phyloP scores from a whole-genome alignment of 768 basidiomycete species.

The Lactarius hatsudake region DNA sequence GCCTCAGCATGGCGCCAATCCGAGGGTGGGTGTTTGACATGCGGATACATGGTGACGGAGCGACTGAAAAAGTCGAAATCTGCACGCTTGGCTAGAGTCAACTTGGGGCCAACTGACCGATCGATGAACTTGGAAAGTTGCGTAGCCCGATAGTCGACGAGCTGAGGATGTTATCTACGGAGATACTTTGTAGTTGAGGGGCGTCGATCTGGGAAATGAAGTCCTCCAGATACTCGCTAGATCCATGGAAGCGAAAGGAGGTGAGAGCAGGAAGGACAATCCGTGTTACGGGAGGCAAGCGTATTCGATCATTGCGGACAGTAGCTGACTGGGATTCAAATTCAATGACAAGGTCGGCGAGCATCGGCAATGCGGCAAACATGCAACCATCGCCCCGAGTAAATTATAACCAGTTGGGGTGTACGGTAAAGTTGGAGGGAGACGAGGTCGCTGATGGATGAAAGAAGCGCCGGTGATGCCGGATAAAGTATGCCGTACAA shows the following conservation, averaged over 20 bases:
- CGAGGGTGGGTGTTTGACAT: too few relatives aligned
- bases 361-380: background rate
- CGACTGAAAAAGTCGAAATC: too few relatives aligned
- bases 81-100: background rate
- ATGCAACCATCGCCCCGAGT: background rate
- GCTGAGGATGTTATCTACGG: background rate
- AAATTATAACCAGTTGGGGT: background rate
- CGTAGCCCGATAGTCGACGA: background rate
- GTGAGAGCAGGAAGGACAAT: background rate
- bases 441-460: background rate
- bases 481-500: constrained; percentile 56
- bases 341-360: background rate
- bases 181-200: background rate
- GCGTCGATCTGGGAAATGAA: background rate
- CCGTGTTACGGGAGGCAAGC: background rate
- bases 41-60: too few relatives aligned
- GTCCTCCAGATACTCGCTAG: background rate
- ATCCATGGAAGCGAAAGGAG: background rate
- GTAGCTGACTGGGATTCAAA: background rate
- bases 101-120: background rate
- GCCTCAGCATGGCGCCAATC: too few relatives aligned
- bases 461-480: background rate
- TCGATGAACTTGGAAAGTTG: background rate
- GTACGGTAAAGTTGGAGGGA: too few relatives aligned
- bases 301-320: background rate